phyloP scores from a whole-genome alignment of 1,284 basidiomycete genomes.

The Paramarasmius palmivorus region DNA sequence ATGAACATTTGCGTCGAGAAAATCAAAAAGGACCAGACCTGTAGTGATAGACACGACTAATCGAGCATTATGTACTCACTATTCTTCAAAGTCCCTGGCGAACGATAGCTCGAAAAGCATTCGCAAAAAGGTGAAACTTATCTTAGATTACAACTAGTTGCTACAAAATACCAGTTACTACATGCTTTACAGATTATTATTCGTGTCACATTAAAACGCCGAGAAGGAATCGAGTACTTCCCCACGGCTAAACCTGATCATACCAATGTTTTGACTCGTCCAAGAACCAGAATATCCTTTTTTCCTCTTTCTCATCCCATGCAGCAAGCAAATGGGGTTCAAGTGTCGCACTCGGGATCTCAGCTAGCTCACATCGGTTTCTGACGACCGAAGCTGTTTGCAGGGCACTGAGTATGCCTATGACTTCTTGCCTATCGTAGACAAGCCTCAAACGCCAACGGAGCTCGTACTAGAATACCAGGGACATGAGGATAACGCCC shows the following conservation, averaged over 20 bases:
- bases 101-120: too few relatives aligned
- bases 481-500: not conserved
- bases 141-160: too few relatives aligned
- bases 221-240: too few relatives aligned
- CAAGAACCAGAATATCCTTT: conserved; percentile 44
- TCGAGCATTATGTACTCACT: too few relatives aligned
- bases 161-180: too few relatives aligned
- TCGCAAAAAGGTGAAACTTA: too few relatives aligned
- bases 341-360: conserved; percentile 17
- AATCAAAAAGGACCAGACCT: too few relatives aligned
- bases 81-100: too few relatives aligned
- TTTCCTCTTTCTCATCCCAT: conserved; percentile 54
- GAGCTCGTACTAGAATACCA: conserved; percentile 55
- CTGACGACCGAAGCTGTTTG: conserved; percentile 47
- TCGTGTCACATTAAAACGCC: too few relatives aligned
- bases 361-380: conserved; percentile 27
- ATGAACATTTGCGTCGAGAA: too few relatives aligned
- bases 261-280: conserved; percentile 45
- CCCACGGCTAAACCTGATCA: conserved; percentile 8
- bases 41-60: too few relatives aligned
- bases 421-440: conserved; percentile 76
- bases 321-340: conserved; percentile 27
- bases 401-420: conserved; percentile 63
- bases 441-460: conserved; percentile 64
- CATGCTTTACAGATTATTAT: too few relatives aligned